Evolutionary conservation across 805 yeast genomes (phyloP).

Genomic region (Debaryomyces hansenii): DNA sequence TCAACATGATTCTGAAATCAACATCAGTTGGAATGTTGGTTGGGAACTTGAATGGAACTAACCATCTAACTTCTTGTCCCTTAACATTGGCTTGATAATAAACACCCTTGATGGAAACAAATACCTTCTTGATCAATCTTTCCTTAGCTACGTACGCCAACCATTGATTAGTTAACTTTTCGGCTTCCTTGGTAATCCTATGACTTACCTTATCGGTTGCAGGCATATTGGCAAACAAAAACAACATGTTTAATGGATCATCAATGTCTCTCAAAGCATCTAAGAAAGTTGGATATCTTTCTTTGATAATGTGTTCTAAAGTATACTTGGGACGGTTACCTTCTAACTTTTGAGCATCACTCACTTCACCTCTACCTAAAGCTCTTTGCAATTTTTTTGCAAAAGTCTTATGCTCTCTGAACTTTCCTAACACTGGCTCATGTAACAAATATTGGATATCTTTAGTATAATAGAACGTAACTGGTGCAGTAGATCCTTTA

Average conservation of each 20-base stretch:
- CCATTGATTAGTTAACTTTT: conserved; percentile 89
- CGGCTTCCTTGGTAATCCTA: conserved; percentile 85
- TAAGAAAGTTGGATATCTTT: conserved; percentile 89
- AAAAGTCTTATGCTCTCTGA: conserved; percentile 94
- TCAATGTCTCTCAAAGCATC: conserved; percentile 94
- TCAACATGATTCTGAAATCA: conserved; percentile 95
- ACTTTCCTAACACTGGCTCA: conserved; percentile 88
- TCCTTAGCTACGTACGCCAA: conserved; percentile 88
- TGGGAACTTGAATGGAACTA: conserved; percentile 96
- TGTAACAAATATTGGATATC: conserved; percentile 94
- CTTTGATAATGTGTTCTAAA: conserved; percentile 87
- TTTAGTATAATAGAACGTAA: conserved; percentile 89
- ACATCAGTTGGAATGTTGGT: conserved; percentile 92
- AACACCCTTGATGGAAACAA: conserved; percentile 95
- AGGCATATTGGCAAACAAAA: conserved; percentile 91
- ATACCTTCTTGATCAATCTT: conserved; percentile 78
- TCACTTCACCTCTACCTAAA: conserved; percentile 87
- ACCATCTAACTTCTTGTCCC: conserved; percentile 95
- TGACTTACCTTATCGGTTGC: conserved; percentile 82
- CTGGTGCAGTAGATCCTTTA: conserved; percentile 96
- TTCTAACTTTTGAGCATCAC: conserved; percentile 85
- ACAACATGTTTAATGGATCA: conserved; percentile 93
- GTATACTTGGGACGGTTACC: conserved; percentile 79
- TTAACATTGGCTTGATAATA: conserved; percentile 87
- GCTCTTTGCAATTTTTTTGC: conserved; percentile 88